These are phyloP conservation scores for Penicillium daleae DNA, from an alignment of 495 filamentous ascomycete genomes.

Conservation along the genomic window DNA sequence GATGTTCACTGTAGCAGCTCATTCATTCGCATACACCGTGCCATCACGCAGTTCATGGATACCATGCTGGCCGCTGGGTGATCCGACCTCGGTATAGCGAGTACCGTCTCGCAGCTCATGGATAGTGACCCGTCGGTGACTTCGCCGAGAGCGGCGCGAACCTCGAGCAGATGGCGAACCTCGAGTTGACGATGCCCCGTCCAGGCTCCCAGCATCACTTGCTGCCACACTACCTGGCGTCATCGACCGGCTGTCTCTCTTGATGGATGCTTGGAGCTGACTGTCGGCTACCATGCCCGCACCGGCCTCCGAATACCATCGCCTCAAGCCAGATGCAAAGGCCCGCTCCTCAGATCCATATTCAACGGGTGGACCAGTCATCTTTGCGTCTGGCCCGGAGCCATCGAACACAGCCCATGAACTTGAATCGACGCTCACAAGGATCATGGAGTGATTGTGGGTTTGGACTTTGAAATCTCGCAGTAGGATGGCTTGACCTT, in stretches of 20 bases:
- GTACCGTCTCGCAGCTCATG: conserved; percentile 51
- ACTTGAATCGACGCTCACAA: conserved; percentile 53
- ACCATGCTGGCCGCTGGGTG: conserved; percentile 38
- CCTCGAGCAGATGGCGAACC: conserved; percentile 33
- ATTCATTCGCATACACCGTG: conserved; percentile 49
- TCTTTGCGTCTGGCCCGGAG: conserved; percentile 47
- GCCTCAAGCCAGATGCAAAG: conserved; percentile 57
- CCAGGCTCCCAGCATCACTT: conserved; percentile 44
- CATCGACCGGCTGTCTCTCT: conserved; percentile 38
- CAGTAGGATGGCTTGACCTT: conserved; percentile 78
- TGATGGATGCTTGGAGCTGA: conserved; percentile 44
- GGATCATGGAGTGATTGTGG: conserved; percentile 46
- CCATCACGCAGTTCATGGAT: conserved; percentile 53
- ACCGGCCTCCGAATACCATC: conserved; percentile 43
- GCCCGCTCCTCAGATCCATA: conserved; percentile 60
- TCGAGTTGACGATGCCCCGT: conserved; percentile 31
- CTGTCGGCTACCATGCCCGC: conserved; percentile 43
- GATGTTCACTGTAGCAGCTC: conserved; percentile 7
- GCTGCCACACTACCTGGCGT: conserved; percentile 36
- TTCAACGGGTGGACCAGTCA: conserved; percentile 68
- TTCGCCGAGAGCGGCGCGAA: conserved; percentile 39
- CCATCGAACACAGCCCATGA: conserved; percentile 68
- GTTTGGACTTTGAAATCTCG: conserved; percentile 70
- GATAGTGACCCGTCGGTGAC: conserved; percentile 43
- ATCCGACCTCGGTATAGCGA: conserved; percentile 48